Evolutionary conservation across 768 basidiomycete genomes (phyloP), one percentile per base, ranked within the genome.

Genomic region (Leccinum pellstonianum): DNA sequence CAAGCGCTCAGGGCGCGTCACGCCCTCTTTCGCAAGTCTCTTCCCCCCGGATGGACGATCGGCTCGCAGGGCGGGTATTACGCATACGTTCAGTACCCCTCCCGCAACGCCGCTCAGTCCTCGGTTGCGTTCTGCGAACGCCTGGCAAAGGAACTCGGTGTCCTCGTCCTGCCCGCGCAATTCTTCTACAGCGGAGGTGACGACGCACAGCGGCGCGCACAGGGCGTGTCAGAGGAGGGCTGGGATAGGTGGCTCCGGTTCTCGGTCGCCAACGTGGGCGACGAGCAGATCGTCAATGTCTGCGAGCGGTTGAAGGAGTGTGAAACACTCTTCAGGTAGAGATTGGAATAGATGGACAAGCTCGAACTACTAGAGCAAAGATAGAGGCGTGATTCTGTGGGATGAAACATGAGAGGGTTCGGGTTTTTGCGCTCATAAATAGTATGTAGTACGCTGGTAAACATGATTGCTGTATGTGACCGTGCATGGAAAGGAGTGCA

Each of bases 241-340:
- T 78, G 79, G 65, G 81, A 84, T 41, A 73, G 80, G 56, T 93
- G 88, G 88, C 75, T 93, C 31, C 80, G 91, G 56, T 89, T 93
- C 70, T 90, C 88, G 10, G 87, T 93, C 3, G 89, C 90, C 12
- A 93, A 91, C 71, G 83, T 91, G n/a, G 79, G 81, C 47, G 88
- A 91, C 54, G 83, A 82, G 54, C 77, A 81, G 67, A 79, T 87
- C 17, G 66, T 68, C 63, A 64, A 70, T 37, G 85, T 83, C 6
- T 87, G 85, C 60, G 76, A 76, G 72, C 75, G 86, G 55, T 64
- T 88, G 64, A 70, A 54, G 56, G 76, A 78, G 60, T 79, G 76
- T 27, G 75, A 73, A 46, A 19, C 12, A 10, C 60, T 53, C 12
- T 81, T 81, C 64, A 74, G 65, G 51, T 82, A 79, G 80, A 55